phyloP scores from a whole-genome alignment of 2,329 filamentous ascomycete species.

The Aspergillus melleus region DNA sequence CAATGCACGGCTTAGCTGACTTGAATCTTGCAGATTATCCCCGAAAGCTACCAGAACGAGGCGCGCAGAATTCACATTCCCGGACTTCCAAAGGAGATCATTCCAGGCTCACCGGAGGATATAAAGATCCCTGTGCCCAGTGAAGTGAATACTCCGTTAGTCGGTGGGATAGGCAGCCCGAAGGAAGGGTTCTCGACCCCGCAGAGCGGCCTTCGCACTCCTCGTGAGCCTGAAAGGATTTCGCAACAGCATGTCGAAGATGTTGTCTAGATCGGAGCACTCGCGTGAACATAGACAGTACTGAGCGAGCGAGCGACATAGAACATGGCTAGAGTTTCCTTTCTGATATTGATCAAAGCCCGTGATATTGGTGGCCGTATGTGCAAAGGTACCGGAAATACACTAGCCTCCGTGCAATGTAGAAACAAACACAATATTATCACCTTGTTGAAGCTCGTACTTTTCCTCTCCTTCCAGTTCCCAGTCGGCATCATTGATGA shows the following conservation, averaged over 20 bases:
- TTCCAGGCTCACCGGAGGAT: slow-evolving; percentile 77
- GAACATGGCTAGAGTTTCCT: not conserved
- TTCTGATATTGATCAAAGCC: not conserved
- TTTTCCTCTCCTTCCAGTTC: slow-evolving; percentile 92
- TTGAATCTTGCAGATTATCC: slow-evolving; percentile 68
- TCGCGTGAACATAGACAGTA: slow-evolving; percentile 4
- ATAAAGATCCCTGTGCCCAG: slow-evolving; percentile 74
- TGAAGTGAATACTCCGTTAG: slow-evolving; percentile 46
- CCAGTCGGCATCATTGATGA: slow-evolving; percentile 99
- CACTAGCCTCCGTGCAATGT: slow-evolving; percentile 85
- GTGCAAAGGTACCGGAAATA: slow-evolving; percentile 5
- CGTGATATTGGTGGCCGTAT: slow-evolving; percentile 3
- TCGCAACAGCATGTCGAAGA: slow-evolving; percentile 48
- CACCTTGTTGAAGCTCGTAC: slow-evolving; percentile 77
- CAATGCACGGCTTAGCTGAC: slow-evolving; percentile 14
- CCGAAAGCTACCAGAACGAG: slow-evolving; percentile 95
- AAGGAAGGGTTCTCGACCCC: slow-evolving; percentile 44
- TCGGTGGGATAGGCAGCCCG: slow-evolving; percentile 43
- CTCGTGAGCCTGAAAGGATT: slow-evolving; percentile 45
- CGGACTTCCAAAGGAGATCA: slow-evolving; percentile 61
- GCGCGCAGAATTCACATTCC: slow-evolving; percentile 88
- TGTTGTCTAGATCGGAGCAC: slow-evolving; percentile 35
- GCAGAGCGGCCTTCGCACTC: slow-evolving; percentile 42
- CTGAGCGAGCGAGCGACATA: slow-evolving; percentile 1
- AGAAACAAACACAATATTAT: slow-evolving; percentile 94